Conservation (phyloP, 805 yeast genomes). For the Wickerhamiella musiphila region DNA sequence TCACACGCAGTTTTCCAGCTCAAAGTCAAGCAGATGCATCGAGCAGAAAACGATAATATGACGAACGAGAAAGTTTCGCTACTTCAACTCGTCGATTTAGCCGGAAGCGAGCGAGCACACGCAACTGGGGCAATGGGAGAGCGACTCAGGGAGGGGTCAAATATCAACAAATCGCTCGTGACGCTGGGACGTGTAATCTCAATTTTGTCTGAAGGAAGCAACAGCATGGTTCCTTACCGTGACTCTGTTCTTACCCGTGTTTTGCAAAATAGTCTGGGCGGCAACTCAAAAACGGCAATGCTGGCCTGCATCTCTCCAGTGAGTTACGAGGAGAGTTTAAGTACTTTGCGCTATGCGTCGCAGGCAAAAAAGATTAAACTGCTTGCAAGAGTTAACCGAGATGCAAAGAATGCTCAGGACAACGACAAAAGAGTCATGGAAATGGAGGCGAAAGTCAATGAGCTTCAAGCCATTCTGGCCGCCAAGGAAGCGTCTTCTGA, state of each 20-base stretch:
- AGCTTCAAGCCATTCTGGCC: constrained; percentile 19
- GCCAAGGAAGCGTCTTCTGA: constrained; percentile 18
- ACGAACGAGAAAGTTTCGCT: constrained; percentile 37
- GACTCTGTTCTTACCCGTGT: constrained; percentile 65
- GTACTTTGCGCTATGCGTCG: constrained; percentile 63
- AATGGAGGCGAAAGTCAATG: constrained; percentile 25
- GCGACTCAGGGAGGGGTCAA: constrained; percentile 55
- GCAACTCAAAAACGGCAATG: constrained; percentile 75
- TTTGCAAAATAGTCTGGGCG: constrained; percentile 59
- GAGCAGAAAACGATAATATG: constrained; percentile 18
- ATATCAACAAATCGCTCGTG: constrained; percentile 62
- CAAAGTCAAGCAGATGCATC: constrained; percentile 38
- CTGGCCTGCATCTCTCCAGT: constrained; percentile 74
- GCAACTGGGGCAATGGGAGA: constrained; percentile 40
- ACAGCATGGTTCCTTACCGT: constrained; percentile 41
- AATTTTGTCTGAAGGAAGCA: constrained; percentile 26
- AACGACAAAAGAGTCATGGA: constrained; percentile 23
- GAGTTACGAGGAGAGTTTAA: constrained; percentile 60
- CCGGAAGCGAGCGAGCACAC: constrained; percentile 61
- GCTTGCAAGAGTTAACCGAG: constrained; percentile 36
- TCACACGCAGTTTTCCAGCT: constrained; percentile 69
- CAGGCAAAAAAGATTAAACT: constrained; percentile 56
- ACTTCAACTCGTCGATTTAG: constrained; percentile 58
- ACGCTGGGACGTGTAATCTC: constrained; percentile 58
- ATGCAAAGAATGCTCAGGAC: constrained; percentile 23